phyloP scores from a whole-genome alignment of 805 yeast genomes.

The Cyberlindnera euphorbiiphila region DNA sequence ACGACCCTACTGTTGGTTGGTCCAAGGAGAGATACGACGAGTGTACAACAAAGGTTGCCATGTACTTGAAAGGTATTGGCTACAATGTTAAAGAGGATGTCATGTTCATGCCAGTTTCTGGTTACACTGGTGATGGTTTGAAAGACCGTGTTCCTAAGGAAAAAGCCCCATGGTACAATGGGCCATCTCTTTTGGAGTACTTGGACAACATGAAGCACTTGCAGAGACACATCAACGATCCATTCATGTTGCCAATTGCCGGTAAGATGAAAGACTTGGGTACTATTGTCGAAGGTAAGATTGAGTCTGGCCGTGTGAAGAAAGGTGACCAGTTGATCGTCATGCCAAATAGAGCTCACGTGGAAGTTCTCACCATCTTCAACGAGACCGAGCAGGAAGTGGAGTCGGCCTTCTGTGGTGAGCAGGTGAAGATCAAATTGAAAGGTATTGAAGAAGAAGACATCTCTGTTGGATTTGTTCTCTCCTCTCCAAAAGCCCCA shows the following conservation, averaged over 20 bases:
- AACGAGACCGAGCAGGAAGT: slow-evolving; percentile 97
- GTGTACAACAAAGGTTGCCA: slow-evolving; percentile 78
- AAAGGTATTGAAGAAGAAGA: slow-evolving; percentile 98
- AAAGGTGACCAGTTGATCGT: slow-evolving; percentile 70
- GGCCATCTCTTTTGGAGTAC: slow-evolving; percentile 88
- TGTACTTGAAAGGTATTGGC: slow-evolving; percentile 84
- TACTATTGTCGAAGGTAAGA: slow-evolving; percentile 96
- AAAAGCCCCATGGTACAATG: slow-evolving; percentile 89
- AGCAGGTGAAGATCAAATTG: slow-evolving; percentile 89
- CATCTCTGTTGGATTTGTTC: slow-evolving; percentile 83
- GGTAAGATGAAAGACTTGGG: slow-evolving; percentile 97
- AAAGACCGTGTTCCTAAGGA: slow-evolving; percentile 73
- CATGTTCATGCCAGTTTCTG: slow-evolving; percentile 94
- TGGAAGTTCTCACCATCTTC: slow-evolving; percentile 84
- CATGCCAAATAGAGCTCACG: slow-evolving; percentile 86
- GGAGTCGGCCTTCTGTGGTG: slow-evolving; percentile 88
- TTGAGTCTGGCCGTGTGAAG: slow-evolving; percentile 91
- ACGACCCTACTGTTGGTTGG: slow-evolving; percentile 96
- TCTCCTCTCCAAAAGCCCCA: slow-evolving; percentile 82
- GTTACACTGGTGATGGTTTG: slow-evolving; percentile 95
- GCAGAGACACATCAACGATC: slow-evolving; percentile 86
- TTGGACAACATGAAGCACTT: slow-evolving; percentile 78
- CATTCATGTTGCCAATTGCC: slow-evolving; percentile 95
- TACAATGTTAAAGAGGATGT: slow-evolving; percentile 82
- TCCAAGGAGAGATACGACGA: slow-evolving; percentile 94